A percentile compares a stretch with the other conserved stretches of the same genome.
These are phyloP conservation scores for Trichoderma sp. DNA, from an alignment of 2,329 filamentous ascomycete genomes.

Conservation along the genomic window DNA sequence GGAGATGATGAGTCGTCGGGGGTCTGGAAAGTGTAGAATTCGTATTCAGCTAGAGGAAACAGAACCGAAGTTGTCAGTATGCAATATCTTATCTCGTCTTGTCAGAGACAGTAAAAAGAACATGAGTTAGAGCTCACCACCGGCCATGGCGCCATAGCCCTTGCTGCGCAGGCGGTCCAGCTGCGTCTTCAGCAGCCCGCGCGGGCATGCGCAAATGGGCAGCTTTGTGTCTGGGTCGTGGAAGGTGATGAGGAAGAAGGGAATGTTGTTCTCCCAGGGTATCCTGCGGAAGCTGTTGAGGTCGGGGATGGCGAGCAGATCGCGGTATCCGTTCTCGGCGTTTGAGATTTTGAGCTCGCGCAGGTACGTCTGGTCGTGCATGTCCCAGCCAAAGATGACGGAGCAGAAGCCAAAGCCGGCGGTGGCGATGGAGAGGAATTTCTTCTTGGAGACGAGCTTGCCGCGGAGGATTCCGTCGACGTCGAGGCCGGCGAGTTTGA, in stretches of 20 bases:
- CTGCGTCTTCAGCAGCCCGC: slow-evolving; percentile 68
- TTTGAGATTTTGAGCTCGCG: slow-evolving; percentile 84
- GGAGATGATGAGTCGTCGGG: slow-evolving; percentile 63
- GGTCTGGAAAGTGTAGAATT: slow-evolving; percentile 86
- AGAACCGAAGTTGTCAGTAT: background rate
- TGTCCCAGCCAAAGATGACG: slow-evolving; percentile 94
- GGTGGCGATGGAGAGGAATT: slow-evolving; percentile 80
- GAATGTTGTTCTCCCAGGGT: slow-evolving; percentile 84
- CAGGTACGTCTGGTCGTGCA: slow-evolving; percentile 90
- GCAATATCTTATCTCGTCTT: background rate
- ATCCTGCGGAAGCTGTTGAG: slow-evolving; percentile 75
- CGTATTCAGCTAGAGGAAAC: slow-evolving; percentile 72
- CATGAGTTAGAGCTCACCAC: slow-evolving; percentile 56
- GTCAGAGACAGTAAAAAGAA: background rate
- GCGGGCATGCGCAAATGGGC: slow-evolving; percentile 73
- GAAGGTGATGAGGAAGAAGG: slow-evolving; percentile 83
- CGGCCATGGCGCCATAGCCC: slow-evolving; percentile 83
- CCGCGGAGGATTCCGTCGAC: slow-evolving; percentile 84
- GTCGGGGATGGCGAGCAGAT: slow-evolving; percentile 80
- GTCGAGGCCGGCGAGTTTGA: slow-evolving; percentile 86
- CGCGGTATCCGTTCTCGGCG: slow-evolving; percentile 84
- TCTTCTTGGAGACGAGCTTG: slow-evolving; percentile 88
- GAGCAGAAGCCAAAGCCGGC: slow-evolving; percentile 91
- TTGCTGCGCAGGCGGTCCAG: slow-evolving; percentile 63
- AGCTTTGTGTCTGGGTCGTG: slow-evolving; percentile 72